Percentiles rank a stretch among this genome's conserved stretches.
Evolutionary conservation across 306 rosid genomes (phyloP).

Genomic region (Astragalus membranaceus): DNA sequence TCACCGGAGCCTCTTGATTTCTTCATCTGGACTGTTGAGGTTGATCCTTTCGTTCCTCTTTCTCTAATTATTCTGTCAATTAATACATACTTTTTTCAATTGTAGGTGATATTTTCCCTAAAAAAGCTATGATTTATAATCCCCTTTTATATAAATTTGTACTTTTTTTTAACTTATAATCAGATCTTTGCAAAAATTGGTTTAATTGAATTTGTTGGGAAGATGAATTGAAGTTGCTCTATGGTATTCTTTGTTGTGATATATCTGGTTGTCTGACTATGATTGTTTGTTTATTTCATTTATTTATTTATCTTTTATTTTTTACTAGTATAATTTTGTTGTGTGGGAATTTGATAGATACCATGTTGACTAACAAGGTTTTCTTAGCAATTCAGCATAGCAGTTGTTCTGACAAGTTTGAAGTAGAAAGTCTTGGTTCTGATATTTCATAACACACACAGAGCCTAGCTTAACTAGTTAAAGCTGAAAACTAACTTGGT

Average conservation of each 20-base stretch:
- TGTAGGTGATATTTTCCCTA: neutral
- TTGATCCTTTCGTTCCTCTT: slow-evolving; percentile 16
- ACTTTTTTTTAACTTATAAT: neutral
- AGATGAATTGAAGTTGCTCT: neutral
- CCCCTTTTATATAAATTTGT: slow-evolving; percentile 11
- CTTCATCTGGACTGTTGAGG: slow-evolving; percentile 99
- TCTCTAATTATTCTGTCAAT: neutral
- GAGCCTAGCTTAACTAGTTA: neutral
- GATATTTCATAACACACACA: neutral
- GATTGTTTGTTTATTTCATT: neutral
- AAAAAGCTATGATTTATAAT: neutral
- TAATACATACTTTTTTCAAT: neutral
- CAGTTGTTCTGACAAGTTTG: neutral
- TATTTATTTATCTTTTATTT: neutral
- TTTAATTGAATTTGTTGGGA: neutral
- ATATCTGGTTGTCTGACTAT: neutral
- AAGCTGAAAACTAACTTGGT: neutral
- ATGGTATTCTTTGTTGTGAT: neutral
- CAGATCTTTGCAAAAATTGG: slow-evolving; percentile 12
- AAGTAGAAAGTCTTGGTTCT: neutral
- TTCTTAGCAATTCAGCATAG: neutral
- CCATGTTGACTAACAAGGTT: neutral
- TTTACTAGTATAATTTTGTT: neutral
- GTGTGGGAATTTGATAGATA: slow-evolving; percentile 2
- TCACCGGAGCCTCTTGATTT: slow-evolving; percentile 98